Evolutionary conservation across 192 early-diverging fungal species (phyloP).

Genomic region (Coemansia sp.): DNA sequence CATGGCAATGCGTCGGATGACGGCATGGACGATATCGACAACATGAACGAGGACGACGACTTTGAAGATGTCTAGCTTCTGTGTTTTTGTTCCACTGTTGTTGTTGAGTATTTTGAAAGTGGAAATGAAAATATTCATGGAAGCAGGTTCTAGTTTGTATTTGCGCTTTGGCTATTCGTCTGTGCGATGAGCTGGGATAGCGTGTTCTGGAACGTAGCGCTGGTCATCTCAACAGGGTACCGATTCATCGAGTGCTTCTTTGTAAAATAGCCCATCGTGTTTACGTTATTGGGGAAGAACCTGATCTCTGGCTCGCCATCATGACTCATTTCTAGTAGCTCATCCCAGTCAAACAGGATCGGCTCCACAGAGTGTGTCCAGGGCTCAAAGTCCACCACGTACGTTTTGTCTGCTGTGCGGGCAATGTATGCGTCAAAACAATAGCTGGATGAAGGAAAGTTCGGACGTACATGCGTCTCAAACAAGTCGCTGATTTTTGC

Average conservation of each 20-base stretch:
- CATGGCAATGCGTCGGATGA: background rate
- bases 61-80: slow-evolving; percentile 50
- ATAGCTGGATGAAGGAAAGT: slow-evolving; percentile 69
- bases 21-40: slow-evolving; percentile 24
- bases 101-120: too few relatives aligned
- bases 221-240: slow-evolving; percentile 47
- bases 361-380: slow-evolving; percentile 78
- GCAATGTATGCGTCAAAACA: slow-evolving; percentile 91
- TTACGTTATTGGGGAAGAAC: slow-evolving; percentile 44
- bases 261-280: slow-evolving; percentile 38
- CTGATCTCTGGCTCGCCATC: slow-evolving; percentile 22
- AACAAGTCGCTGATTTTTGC: slow-evolving; percentile 67
- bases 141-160: background rate
- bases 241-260: slow-evolving; percentile 44
- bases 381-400: slow-evolving; percentile 92
- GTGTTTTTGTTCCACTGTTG: background rate
- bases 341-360: slow-evolving; percentile 81
- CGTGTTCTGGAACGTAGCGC: slow-evolving; percentile 26
- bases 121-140: too few relatives aligned
- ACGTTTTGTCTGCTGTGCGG: slow-evolving; percentile 60
- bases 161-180: slow-evolving; percentile 10
- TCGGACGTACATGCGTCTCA: slow-evolving; percentile 58
- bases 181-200: slow-evolving; percentile 31
- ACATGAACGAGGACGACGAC: slow-evolving; percentile 50
- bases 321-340: slow-evolving; percentile 34